Evolutionary conservation across 192 early-diverging fungal species (phyloP), one percentile per base, ranked within the genome.

Genomic region (Chytriomyces confervae): DNA sequence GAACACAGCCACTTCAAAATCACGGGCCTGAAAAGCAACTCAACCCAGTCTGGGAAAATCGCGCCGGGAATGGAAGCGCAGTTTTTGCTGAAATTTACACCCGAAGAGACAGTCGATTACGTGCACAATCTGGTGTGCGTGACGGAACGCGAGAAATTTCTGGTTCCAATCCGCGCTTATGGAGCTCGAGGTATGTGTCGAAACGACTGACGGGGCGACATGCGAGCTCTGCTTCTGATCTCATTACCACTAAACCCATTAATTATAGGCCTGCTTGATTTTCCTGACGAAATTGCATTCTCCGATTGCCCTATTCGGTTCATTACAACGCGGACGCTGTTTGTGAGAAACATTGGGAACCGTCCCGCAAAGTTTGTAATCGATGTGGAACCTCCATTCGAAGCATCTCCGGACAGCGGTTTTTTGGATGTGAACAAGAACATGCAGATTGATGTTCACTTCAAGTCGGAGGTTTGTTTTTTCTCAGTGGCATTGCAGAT

Each of bases 21-120:
- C 20, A 66, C 60, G 27, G 82, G 86, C 16, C 49, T 66, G 50
- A 84, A 86, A 64, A 80, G 53, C 53, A 61, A 77, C 47, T 82
- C 84, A 16, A 63, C 87, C 27, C 84, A 81, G 24, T 86, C 88
- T 9, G 84, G 80, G 3, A 88, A 87, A 69, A 80, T 91, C 43
- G 90, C 90, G 16, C 89, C 90, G 10, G 90, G 90, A 50, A 91
- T 90, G 84, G 89, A 89, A 13, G 82, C 86, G 10, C 63, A 81
- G 36, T 91, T 85, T 69, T 67, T 87, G 1, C 61, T 91, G n/a
- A 83, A 73, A 8, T 91, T 91, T 68, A 80, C 69, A 5, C 90
- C 90, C 16, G 90, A 90, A 76, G 86, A 84, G 29, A 65, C 78
- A 24, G 64, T 80, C 18, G 90, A 91, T 66, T 91, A 91, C 73